phyloP scores from a whole-genome alignment of 106 monocot genomes.

The Triglochin maritima region DNA sequence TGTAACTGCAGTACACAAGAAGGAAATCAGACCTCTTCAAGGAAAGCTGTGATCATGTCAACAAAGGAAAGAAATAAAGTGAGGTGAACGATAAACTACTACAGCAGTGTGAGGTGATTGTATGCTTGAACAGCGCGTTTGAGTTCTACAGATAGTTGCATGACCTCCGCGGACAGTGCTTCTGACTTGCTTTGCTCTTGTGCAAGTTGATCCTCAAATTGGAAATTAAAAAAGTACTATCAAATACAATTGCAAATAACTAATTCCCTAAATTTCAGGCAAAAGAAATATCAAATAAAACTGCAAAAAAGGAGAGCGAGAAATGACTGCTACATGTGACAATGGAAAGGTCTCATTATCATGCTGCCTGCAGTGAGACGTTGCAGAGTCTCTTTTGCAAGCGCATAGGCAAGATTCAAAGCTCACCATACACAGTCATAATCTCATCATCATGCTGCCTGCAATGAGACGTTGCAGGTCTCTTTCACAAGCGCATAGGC shows the following conservation, averaged over 20 bases:
- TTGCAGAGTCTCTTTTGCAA: too few species aligned
- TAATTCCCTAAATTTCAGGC: neutral
- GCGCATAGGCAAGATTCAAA: too few species aligned
- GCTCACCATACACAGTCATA: too few species aligned
- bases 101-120: slow-evolving; percentile 58
- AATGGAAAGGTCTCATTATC: too few species aligned
- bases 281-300: neutral
- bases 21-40: neutral
- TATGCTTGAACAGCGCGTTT: slow-evolving; percentile 54
- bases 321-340: too few species aligned
- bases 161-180: slow-evolving; percentile 61
- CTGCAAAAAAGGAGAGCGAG: neutral
- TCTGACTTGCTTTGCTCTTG: slow-evolving; percentile 81
- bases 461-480: too few species aligned
- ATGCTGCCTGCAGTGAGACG: too few species aligned
- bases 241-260: too few species aligned
- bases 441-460: too few species aligned
- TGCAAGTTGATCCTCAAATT: slow-evolving; percentile 40
- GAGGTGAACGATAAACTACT: slow-evolving; percentile 9
- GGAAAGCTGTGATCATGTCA: neutral
- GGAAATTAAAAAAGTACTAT: neutral
- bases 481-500: too few species aligned
- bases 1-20: slow-evolving; percentile 46
- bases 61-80: neutral
- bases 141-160: slow-evolving; percentile 70